Evolutionary conservation across 2,329 filamentous ascomycete species (phyloP).

Genomic region (Blastomyces emzantsi): DNA sequence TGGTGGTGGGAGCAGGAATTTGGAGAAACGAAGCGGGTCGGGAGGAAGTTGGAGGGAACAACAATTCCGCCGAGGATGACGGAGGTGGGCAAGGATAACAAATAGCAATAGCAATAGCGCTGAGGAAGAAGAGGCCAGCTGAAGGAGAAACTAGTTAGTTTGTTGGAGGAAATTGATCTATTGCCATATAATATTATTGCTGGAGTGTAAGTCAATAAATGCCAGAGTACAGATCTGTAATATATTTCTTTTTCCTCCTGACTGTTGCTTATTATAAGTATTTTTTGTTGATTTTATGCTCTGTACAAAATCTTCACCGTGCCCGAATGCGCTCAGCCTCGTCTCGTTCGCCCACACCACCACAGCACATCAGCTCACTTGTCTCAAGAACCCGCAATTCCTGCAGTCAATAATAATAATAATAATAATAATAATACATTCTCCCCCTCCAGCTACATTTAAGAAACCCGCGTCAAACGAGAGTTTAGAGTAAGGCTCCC

Average conservation of each 20-base stretch:
- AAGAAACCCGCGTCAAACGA: not conserved
- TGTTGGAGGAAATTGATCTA: not conserved
- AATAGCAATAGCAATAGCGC: no score
- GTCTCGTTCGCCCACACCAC: not conserved
- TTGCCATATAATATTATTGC: not conserved
- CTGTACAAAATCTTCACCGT: no score
- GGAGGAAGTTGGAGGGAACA: not conserved
- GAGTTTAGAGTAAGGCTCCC: no score
- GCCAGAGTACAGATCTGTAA: no score
- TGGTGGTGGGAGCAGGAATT: not conserved
- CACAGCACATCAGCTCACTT: not conserved
- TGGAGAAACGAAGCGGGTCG: not conserved
- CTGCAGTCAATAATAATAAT: not conserved
- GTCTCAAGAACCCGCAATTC: not conserved
- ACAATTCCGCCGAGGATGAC: not conserved
- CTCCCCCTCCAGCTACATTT: not conserved
- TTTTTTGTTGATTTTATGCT: not conserved
- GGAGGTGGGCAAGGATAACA: not conserved
- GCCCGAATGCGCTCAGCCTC: not conserved
- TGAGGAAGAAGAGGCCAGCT: not conserved
- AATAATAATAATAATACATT: no score
- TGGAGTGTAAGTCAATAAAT: not conserved
- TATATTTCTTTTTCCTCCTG: no score
- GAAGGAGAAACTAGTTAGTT: not conserved
- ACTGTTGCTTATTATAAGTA: no score